A percentile compares a stretch with the other conserved stretches of the same genome.
Conservation (phyloP, 1,284 basidiomycete genomes). For the Apiotrichum mycotoxinovorans region DNA sequence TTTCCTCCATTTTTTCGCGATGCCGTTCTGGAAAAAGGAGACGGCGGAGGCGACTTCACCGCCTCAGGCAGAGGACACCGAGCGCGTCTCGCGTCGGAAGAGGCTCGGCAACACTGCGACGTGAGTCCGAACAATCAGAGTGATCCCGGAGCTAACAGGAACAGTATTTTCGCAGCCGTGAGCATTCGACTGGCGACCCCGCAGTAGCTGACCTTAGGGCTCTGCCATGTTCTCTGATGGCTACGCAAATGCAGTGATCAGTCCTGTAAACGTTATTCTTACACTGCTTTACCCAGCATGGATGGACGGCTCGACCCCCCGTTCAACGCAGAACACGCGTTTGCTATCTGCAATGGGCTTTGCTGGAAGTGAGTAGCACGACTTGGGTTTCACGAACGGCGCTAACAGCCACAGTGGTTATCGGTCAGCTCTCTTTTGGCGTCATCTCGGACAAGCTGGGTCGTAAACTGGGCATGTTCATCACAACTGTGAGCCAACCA, state of each 20-base stretch:
- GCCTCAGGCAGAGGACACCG: too few relatives aligned
- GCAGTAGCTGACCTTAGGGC: constrained; percentile 48
- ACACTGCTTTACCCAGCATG: constrained; percentile 60
- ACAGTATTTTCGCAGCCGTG: constrained; percentile 13
- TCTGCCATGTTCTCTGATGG: constrained; percentile 80
- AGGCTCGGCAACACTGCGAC: constrained; percentile 11
- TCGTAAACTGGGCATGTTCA: constrained; percentile 58
- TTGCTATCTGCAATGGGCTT: constrained; percentile 65
- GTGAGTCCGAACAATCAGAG: constrained; percentile 1
- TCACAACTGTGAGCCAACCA: constrained; percentile 7
- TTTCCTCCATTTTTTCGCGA: too few relatives aligned
- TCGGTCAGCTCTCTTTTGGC: constrained; percentile 43
- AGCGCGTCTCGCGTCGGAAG: neutral
- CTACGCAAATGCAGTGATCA: constrained; percentile 76
- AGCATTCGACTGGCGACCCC: neutral
- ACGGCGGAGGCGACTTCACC: too few relatives aligned
- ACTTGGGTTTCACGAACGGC: neutral
- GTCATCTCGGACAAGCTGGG: constrained; percentile 81
- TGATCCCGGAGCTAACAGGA: neutral
- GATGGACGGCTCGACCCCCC: constrained; percentile 54
- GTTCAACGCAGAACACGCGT: constrained; percentile 53
- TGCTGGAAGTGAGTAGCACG: constrained; percentile 59
- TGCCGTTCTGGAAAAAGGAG: too few relatives aligned
- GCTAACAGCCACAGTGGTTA: constrained; percentile 14
- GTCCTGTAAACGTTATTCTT: constrained; percentile 57